Evolutionary conservation across 2,329 filamentous ascomycete genomes (phyloP), one percentile per base, ranked within the genome.

Genomic region (Pseudovirgaria hyperparasitica): DNA sequence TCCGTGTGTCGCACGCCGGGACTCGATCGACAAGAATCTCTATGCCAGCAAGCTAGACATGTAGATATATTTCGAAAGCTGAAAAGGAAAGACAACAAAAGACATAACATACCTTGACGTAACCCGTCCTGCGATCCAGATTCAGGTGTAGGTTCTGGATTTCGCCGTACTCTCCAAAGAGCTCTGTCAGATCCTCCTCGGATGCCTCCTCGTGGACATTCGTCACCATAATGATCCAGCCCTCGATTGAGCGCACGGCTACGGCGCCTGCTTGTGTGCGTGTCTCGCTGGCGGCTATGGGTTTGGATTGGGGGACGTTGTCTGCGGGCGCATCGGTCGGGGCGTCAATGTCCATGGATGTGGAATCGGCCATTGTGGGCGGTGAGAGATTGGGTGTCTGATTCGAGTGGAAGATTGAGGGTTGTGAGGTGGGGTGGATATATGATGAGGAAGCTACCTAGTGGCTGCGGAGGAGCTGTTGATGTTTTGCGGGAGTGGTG

Each of bases 111-210:
- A 81, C 82, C 76, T 90, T 90, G 42, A 87, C 82, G 46, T 87
- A 90, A 49, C 82, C 82, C 35, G 78, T 87, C 44, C 82, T 65
- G 28, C 82, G 66, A 50, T 90, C 82, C 36, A 90, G 60, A 48
- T 90, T 90, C 48, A 90, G 57, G 47, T 90, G 82, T 48, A 87
- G 51, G 48, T 90, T 90, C 66, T 85, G 85, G 46, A 90, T 82
- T 57, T 87, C 79, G 42, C 82, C 82, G 47, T 70, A 90, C 43
- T 90, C 82, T 45, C 73, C 78, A 52, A 90, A 90, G 52, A 74
- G 67, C 52, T 90, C 82, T 45, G 79, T 78, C 30, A 90, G 54
- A 23, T 81, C 76, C 60, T 90, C 82, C 57, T 90, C 82, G 41
- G 77, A 79, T 26, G 82, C 80, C 54, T 90, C 82, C 50, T 90